These are phyloP conservation scores for Corymbia maculata DNA, from an alignment of 345 rosid species.

Conservation along the genomic window DNA sequence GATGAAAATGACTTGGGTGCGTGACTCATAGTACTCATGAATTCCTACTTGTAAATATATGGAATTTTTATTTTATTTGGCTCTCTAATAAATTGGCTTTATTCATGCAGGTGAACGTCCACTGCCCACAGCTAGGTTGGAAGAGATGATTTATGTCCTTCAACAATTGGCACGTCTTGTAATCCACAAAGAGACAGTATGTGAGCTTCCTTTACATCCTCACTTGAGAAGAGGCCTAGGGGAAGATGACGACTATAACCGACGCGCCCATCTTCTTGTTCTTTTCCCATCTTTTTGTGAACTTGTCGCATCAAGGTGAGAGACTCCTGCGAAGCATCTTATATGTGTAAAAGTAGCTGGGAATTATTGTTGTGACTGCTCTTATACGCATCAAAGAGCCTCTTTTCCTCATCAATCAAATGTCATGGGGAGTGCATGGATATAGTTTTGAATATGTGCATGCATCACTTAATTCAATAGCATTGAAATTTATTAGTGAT, in stretches of 20 bases:
- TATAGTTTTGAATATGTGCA: background rate
- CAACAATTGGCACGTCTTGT: slow-evolving; percentile 47
- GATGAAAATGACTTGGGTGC: slow-evolving; percentile 73
- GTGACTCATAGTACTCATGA: background rate
- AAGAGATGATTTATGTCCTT: slow-evolving; percentile 66
- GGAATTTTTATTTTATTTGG: background rate
- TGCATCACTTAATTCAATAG: background rate
- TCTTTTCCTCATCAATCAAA: background rate
- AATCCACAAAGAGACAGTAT: slow-evolving; percentile 62
- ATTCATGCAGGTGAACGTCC: slow-evolving; percentile 52
- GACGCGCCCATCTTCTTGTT: slow-evolving; percentile 64
- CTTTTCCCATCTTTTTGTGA: slow-evolving; percentile 86
- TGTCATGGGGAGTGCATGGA: background rate
- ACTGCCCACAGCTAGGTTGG: slow-evolving; percentile 66
- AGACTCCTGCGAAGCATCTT: background rate
- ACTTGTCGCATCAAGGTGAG: slow-evolving; percentile 79
- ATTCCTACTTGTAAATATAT: background rate
- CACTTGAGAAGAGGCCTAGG: slow-evolving; percentile 38
- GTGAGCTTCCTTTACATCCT: slow-evolving; percentile 55
- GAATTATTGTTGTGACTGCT: background rate
- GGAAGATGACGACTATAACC: slow-evolving; percentile 18
- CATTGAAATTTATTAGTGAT: background rate
- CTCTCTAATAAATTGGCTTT: background rate
- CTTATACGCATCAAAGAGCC: background rate
- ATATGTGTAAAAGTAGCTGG: background rate